Percentiles rank a stretch among this genome's conserved stretches.
Evolutionary conservation across 1,284 basidiomycete genomes (phyloP).

Genomic region (Pulchroboletus neoregius): DNA sequence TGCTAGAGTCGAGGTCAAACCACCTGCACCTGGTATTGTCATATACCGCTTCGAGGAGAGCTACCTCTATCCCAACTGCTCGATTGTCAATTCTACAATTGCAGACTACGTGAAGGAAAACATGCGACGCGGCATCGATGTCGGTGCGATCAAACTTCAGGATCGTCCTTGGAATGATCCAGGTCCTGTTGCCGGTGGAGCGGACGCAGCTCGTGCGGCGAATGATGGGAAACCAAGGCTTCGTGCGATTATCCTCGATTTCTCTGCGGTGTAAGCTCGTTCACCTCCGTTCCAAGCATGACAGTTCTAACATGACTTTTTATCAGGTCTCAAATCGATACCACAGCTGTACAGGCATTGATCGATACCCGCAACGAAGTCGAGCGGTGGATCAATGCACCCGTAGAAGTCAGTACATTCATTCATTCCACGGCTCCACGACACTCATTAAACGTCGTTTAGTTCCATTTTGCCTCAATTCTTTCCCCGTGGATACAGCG

Average conservation of each 20-base stretch:
- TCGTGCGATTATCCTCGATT: conserved; percentile 88
- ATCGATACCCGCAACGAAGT: conserved; percentile 86
- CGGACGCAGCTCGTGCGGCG: conserved; percentile 43
- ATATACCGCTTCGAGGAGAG: conserved; percentile 95
- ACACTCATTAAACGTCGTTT: conserved; percentile 3
- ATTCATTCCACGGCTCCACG: not conserved
- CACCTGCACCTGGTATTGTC: conserved; percentile 84
- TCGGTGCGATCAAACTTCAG: conserved; percentile 54
- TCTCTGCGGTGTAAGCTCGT: conserved; percentile 71
- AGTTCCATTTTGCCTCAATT: conserved; percentile 88
- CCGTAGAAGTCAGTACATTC: conserved; percentile 60
- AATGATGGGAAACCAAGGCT: conserved; percentile 67
- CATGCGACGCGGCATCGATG: conserved; percentile 75
- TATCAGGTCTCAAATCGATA: conserved; percentile 72
- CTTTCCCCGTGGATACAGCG: conserved; percentile 94
- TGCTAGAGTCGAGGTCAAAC: conserved; percentile 66
- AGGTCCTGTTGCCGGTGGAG: conserved; percentile 56
- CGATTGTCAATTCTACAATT: conserved; percentile 71
- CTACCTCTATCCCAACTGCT: conserved; percentile 91
- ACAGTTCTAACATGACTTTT: conserved; percentile 2
- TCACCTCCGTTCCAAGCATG: not conserved
- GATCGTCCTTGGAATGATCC: conserved; percentile 97
- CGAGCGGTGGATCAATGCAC: conserved; percentile 80
- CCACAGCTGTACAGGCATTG: conserved; percentile 87
- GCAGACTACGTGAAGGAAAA: conserved; percentile 79